A percentile compares a stretch with the other conserved stretches of the same genome.
phyloP scores from a whole-genome alignment of 2,329 filamentous ascomycete species.

The Lachnellula cervina region DNA sequence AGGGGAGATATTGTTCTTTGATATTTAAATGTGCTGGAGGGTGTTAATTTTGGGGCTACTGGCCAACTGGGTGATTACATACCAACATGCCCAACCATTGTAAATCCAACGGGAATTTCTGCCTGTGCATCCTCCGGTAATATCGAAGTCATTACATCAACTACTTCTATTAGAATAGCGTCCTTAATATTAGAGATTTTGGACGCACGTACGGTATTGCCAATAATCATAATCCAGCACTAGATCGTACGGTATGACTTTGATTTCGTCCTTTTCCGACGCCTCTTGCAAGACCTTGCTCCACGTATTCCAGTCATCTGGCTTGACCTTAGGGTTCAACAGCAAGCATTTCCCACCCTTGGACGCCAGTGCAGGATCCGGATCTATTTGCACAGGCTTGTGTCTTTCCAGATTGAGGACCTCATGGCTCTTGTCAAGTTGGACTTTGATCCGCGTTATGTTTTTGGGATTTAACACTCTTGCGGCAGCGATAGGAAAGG shows the following conservation, averaged over 20 bases:
- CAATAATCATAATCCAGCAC: conserved; percentile 79
- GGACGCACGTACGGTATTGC: conserved; percentile 62
- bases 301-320: conserved; percentile 67
- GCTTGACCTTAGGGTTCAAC: conserved; percentile 51
- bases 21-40: conserved; percentile 79
- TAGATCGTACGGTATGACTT: conserved; percentile 70
- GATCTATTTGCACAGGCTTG: conserved; percentile 58
- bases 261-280: conserved; percentile 62
- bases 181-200: background rate
- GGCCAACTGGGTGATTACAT: conserved; percentile 26
- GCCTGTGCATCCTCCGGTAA: conserved; percentile 74
- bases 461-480: conserved; percentile 69
- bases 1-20: conserved; percentile 73
- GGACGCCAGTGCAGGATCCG: conserved; percentile 47
- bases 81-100: conserved; percentile 82
- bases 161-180: conserved; percentile 13
- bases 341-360: conserved; percentile 59
- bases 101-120: conserved; percentile 82
- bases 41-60: conserved; percentile 2
- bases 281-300: conserved; percentile 64
- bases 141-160: conserved; percentile 74
- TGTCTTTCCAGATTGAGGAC: conserved; percentile 61
- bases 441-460: conserved; percentile 66
- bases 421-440: conserved; percentile 61
- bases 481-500: conserved; percentile 71